Evolutionary conservation across 148 eudicot genomes (phyloP), one percentile per base, ranked within the genome.

Genomic region (Rhododendron mucronatum): DNA sequence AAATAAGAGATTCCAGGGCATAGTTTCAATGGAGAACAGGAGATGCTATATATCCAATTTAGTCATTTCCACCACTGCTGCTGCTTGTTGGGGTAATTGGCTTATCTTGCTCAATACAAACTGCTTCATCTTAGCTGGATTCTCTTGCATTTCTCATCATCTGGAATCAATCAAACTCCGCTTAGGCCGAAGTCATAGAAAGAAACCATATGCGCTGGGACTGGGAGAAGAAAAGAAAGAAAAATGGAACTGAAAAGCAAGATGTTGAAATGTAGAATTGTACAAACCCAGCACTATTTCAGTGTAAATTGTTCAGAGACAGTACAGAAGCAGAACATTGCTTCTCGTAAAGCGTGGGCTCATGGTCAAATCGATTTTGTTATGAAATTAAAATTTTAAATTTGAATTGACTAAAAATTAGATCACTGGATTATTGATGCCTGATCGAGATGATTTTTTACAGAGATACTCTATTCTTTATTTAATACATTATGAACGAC

Each of bases 61-160:
- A 9, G 92, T 90, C 53, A 59, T 85, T 48, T 87, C 86, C 28
- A 85, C 85, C 7, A 91, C 78, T 8, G 39, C 57, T 8, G 61
- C n/a, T 63, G 77, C 86, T 57, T 55, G 45, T 37, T 80, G n/a
- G 20, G 93, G 87, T 13, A 85, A n/a, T 41, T 86, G 86, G 4
- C 44, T 41, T 23, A 89, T 82, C 61, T 84, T 90, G 81, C 80
- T 39, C 44, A 39, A 39, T 39, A 39, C 44, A 39, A 39, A 39
- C 44, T 39, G 44, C 44, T 39, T 39, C 44, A 39, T 39, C 44
- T 39, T 39, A 39, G 44, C 44, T 39, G 44, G 44, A 39, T 39
- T 39, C 44, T 39, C 44, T 39, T 39, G 44, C 44, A 39, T 39
- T 39, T 39, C 6, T 39, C 44, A 39, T 39, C 44, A 39, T 39